Evolutionary conservation across 768 basidiomycete species (phyloP).

Genomic region (Tephrocybe sp.): DNA sequence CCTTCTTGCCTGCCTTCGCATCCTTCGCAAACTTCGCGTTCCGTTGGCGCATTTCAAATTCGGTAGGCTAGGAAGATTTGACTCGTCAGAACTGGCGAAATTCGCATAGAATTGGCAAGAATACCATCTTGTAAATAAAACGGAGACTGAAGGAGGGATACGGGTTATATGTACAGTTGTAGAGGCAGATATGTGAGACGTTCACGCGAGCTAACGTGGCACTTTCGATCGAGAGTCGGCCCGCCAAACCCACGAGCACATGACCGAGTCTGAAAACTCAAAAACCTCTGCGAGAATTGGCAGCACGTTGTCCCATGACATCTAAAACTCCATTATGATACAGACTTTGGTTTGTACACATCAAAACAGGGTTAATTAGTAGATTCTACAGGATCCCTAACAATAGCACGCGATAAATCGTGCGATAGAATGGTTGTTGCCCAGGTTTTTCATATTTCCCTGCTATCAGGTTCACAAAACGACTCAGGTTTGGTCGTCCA

Average conservation of each 20-base stretch:
- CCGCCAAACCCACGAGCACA: background rate
- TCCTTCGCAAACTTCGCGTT: conserved; percentile 80
- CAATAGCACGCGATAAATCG: background rate
- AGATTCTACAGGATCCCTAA: too few species aligned
- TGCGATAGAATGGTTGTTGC: background rate
- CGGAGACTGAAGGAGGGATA: conserved; percentile 13
- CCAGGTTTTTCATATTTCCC: background rate
- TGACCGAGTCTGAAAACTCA: too few species aligned
- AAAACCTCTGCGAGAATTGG: too few species aligned
- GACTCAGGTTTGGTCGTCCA: background rate
- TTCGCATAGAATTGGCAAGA: background rate
- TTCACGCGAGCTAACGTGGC: conserved; percentile 15
- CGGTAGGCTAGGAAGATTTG: conserved; percentile 53
- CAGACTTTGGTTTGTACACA: too few species aligned
- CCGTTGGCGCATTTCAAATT: conserved; percentile 78
- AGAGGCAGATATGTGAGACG: too few species aligned
- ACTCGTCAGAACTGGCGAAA: conserved; percentile 1
- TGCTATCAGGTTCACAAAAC: background rate
- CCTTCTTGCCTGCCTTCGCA: conserved; percentile 72
- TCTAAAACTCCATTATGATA: too few species aligned
- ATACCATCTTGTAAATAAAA: conserved; percentile 26
- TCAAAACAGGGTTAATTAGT: too few species aligned
- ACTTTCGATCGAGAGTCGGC: conserved; percentile 6
- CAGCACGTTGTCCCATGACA: too few species aligned
- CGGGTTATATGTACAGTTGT: conserved; percentile 5